These are phyloP conservation scores for Xerocomellus amylosporus DNA, from an alignment of 768 basidiomycete genomes.

Conservation along the genomic window DNA sequence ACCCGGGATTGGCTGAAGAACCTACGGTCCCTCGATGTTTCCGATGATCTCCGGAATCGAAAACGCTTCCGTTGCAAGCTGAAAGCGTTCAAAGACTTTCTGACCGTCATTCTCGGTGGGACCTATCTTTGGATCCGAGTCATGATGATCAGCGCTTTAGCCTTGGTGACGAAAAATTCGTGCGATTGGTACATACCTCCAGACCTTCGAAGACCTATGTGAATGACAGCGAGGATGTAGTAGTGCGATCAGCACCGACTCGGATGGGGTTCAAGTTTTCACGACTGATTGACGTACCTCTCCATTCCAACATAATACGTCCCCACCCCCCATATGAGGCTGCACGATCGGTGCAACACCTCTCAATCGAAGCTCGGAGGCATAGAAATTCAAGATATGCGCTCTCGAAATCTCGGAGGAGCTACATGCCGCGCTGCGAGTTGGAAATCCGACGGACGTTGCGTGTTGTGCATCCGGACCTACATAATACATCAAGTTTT, in stretches of 20 bases:
- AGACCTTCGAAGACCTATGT: slow-evolving; percentile 72
- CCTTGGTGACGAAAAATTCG: neutral
- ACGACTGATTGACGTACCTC: slow-evolving; percentile 52
- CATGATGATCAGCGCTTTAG: slow-evolving; percentile 15
- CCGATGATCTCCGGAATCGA: slow-evolving; percentile 54
- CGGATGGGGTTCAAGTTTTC: neutral
- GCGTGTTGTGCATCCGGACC: slow-evolving; percentile 64
- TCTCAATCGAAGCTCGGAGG: slow-evolving; percentile 73
- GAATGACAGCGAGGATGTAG: neutral
- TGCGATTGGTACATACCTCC: slow-evolving; percentile 43
- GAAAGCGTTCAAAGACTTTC: slow-evolving; percentile 42
- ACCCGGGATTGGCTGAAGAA: slow-evolving; percentile 8
- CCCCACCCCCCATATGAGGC: slow-evolving; percentile 58
- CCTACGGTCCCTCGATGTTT: slow-evolving; percentile 80
- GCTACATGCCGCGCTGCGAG: slow-evolving; percentile 4
- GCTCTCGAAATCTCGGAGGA: slow-evolving; percentile 5
- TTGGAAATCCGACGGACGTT: slow-evolving; percentile 21
- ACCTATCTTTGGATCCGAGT: slow-evolving; percentile 49
- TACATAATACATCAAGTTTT: slow-evolving; percentile 25
- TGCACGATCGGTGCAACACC: slow-evolving; percentile 58
- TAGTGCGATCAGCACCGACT: neutral
- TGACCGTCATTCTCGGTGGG: slow-evolving; percentile 71
- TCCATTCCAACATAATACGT: slow-evolving; percentile 83
- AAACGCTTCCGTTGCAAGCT: slow-evolving; percentile 24
- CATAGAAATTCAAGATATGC: slow-evolving; percentile 51